Base-by-base conservation (phyloP, 176 grass and related monocot genomes). In the Raddia guianensis region DNA sequence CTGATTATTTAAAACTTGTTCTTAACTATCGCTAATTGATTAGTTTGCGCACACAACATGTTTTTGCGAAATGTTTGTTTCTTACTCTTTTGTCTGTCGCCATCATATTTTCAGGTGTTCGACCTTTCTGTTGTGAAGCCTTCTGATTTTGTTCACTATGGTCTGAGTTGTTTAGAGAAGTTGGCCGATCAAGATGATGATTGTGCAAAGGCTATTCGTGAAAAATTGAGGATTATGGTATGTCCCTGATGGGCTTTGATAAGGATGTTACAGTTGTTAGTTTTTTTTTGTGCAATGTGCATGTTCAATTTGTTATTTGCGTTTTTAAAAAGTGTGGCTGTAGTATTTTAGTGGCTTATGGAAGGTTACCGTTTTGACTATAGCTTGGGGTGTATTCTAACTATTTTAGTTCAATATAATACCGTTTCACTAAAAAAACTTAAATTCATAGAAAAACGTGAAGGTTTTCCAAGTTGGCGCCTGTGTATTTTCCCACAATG, bases 171-270 rank as follows among this genome's bases (percentile, higher is more conserved):
- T 88, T 90, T 99, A 84, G 96, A 99, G 71, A 89, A 66, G 55
- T 88, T 99, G 83, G 96, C 96, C 48, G 81, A 88, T 34, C 86
- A 85, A 84, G 96, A 92, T 63, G 92, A 99, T 64, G n/a, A 58
- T 65, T 84, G 89, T 8, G 96, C 90, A 43, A 93, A 91, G 64
- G 70, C 46, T 1, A 76, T 81, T 70, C 96, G 96, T 73, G 79
- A 80, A 63, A 99, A 88, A 7, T 74, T 99, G 79, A 95, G 96
- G 84, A 89, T 99, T 68, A 83, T 99, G 92, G 96, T 99, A 93
- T 55, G 86, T 86, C 67, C n/a, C n/a, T 51, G 12, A 81, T 72
- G 32, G 57, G 27, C 16, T 76, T 80, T 43, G 58, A 2, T 81
- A 76, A 43, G 18, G 43, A 42, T 9, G 66, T 33, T 77, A 5